A percentile compares a stretch with the other conserved stretches of the same genome.
These are phyloP conservation scores for Adansonia rubrostipa DNA, from an alignment of 441 rosid species.

Conservation along the genomic window DNA sequence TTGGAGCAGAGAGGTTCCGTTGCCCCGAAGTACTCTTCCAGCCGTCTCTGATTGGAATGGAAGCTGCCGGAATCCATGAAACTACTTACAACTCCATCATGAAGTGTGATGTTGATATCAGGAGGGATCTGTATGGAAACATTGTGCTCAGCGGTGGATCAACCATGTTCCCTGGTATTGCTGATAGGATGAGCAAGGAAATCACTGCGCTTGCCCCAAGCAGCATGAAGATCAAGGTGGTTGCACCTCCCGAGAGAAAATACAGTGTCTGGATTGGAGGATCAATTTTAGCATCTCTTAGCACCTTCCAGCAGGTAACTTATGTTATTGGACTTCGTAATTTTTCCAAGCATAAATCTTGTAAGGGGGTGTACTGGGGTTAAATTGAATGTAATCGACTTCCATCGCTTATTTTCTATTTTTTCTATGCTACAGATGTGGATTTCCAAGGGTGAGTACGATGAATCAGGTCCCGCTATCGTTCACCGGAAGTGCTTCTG, in stretches of 20 bases:
- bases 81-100: conserved; percentile 77
- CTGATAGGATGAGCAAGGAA: conserved; percentile 82
- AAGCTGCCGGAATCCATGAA: conserved; percentile 76
- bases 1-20: conserved; percentile 76
- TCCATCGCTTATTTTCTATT: not conserved
- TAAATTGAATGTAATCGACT: not conserved
- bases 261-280: conserved; percentile 83
- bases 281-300: conserved; percentile 68
- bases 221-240: conserved; percentile 72
- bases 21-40: conserved; percentile 83
- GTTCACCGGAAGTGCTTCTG: conserved; percentile 51
- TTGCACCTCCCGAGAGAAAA: conserved; percentile 77
- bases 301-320: conserved; percentile 70
- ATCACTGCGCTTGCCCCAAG: conserved; percentile 74
- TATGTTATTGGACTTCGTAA: not conserved
- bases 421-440: conserved; percentile 40
- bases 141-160: conserved; percentile 79
- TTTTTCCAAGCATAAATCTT: not conserved
- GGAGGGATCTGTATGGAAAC: conserved; percentile 78
- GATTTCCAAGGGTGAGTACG: conserved; percentile 48
- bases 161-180: conserved; percentile 82
- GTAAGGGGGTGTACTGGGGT: no score
- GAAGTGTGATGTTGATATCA: conserved; percentile 79
- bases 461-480: conserved; percentile 47
- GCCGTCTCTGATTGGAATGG: conserved; percentile 76